Conservation (phyloP, 139 green algal species). For the Parachlorella kessleri region DNA sequence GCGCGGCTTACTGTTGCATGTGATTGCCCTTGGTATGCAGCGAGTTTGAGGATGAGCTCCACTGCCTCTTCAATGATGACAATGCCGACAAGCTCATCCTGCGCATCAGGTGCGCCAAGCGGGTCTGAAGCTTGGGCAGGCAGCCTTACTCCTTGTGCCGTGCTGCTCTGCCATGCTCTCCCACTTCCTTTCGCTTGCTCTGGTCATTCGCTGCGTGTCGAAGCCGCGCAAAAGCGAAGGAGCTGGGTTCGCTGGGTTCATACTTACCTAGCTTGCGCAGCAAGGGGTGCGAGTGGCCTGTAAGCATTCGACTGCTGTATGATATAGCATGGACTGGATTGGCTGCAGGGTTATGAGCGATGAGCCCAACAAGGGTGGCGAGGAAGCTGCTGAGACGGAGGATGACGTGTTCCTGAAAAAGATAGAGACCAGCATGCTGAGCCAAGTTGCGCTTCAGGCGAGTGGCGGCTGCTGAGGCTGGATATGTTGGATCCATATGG, state of each 20-base stretch:
- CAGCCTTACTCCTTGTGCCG: too few relatives aligned
- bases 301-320: background rate
- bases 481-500: too few relatives aligned
- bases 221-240: too few relatives aligned
- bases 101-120: conserved; percentile 82
- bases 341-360: background rate
- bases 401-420: conserved; percentile 83
- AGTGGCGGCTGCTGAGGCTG: too few relatives aligned
- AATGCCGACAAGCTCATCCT: conserved; percentile 95
- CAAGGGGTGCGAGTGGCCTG: background rate
- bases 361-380: conserved; percentile 30
- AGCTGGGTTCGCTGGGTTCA: too few relatives aligned
- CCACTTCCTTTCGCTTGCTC: too few relatives aligned
- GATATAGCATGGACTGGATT: background rate
- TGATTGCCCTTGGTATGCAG: background rate
- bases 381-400: conserved; percentile 56
- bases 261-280: too few relatives aligned
- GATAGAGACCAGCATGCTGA: conserved; percentile 79
- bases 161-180: too few relatives aligned
- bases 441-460: conserved; percentile 54
- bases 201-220: too few relatives aligned
- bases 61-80: conserved; percentile 96
- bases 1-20: background rate
- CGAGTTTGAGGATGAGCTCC: conserved; percentile 91
- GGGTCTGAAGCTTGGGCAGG: too few relatives aligned